Evolutionary conservation across 106 monocot genomes (phyloP).

Genomic region (Platanthera zijinensis): DNA sequence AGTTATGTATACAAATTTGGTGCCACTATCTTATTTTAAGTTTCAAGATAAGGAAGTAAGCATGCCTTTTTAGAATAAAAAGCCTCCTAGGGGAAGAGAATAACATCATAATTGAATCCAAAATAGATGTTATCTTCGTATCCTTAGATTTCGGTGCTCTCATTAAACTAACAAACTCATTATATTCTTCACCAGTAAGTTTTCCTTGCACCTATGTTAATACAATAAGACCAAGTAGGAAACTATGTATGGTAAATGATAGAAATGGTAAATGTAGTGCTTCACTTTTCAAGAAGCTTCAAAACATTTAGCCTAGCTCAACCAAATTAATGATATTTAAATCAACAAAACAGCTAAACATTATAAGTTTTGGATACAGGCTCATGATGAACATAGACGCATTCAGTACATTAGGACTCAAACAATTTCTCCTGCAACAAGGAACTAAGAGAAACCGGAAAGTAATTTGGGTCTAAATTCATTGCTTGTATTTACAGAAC

Average conservation of each 20-base stretch:
- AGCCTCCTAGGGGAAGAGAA: constrained; percentile 66
- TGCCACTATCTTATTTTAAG: no score
- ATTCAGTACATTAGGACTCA: not conserved
- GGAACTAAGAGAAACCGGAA: not conserved
- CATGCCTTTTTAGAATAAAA: constrained; percentile 73
- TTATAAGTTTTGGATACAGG: not conserved
- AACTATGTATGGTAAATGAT: not conserved
- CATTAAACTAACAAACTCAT: constrained; percentile 83
- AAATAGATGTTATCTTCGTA: constrained; percentile 50
- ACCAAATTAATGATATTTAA: not conserved
- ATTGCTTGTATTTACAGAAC: no score
- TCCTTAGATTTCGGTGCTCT: constrained; percentile 77
- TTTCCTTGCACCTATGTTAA: constrained; percentile 72
- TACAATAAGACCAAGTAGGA: constrained; percentile 1
- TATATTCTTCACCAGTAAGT: constrained; percentile 67
- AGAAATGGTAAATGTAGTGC: not conserved
- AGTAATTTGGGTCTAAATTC: no score
- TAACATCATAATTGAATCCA: constrained; percentile 73
- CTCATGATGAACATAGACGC: not conserved
- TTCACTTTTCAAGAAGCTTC: not conserved
- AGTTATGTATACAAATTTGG: no score
- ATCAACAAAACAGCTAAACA: not conserved
- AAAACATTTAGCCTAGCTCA: not conserved
- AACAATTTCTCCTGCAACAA: not conserved
- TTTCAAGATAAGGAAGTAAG: not conserved